Conservation (phyloP, 2,329 filamentous ascomycete genomes). For the Juglanconis juglandina region DNA sequence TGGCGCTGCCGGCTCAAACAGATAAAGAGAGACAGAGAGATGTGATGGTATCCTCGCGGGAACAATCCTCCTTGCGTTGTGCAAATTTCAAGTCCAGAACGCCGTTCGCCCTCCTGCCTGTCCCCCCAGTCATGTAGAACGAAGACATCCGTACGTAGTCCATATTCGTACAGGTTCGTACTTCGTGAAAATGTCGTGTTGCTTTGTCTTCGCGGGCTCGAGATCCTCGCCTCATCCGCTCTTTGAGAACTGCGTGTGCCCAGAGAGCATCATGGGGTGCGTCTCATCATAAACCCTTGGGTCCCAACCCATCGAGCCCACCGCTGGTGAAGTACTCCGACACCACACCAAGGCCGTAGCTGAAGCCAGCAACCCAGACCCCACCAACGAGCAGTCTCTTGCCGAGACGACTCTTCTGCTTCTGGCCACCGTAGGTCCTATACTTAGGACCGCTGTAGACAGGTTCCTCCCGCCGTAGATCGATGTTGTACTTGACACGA, state of each 20-base stretch:
- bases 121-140: background rate
- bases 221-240: background rate
- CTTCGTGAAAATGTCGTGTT: background rate
- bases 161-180: constrained; percentile 2
- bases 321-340: constrained; percentile 54
- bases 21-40: background rate
- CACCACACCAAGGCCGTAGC: constrained; percentile 58
- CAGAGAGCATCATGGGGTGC: background rate
- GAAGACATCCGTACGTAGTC: background rate
- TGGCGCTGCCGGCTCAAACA: background rate
- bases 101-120: background rate
- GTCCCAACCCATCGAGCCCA: constrained; percentile 39
- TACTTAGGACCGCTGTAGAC: constrained; percentile 41
- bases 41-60: background rate
- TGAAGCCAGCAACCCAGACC: constrained; percentile 50
- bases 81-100: background rate
- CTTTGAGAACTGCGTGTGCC: too few species aligned
- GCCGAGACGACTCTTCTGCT: constrained; percentile 35
- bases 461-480: constrained; percentile 44
- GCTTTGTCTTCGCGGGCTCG: background rate
- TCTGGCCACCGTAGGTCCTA: constrained; percentile 16
- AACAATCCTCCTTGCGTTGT: background rate
- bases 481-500: constrained; percentile 39
- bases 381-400: constrained; percentile 53
- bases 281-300: constrained; percentile 20